Evolutionary conservation across 495 filamentous ascomycete species (phyloP).

Genomic region (Penicillium robsamsonii): DNA sequence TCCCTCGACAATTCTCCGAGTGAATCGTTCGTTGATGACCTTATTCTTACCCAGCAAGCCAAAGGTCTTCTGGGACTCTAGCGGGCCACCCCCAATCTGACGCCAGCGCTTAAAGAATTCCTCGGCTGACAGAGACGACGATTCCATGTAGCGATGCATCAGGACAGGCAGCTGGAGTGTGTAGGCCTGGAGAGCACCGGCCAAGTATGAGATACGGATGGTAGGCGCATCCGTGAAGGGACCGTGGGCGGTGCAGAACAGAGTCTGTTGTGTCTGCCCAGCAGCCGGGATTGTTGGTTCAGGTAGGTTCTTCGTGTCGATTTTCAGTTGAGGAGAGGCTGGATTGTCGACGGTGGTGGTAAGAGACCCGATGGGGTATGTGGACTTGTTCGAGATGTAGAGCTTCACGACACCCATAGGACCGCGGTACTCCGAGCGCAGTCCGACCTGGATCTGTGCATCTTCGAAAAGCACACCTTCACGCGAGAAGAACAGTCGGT

Average conservation of each 20-base stretch:
- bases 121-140: conserved; percentile 74
- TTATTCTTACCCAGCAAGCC: conserved; percentile 53
- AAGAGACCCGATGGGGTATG: conserved; percentile 78
- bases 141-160: conserved; percentile 94
- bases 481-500: conserved; percentile 69
- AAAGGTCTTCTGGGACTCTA: conserved; percentile 87
- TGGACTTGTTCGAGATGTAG: conserved; percentile 92
- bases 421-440: conserved; percentile 89
- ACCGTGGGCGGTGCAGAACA: conserved; percentile 84
- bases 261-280: conserved; percentile 84
- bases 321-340: conserved; percentile 65
- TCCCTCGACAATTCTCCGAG: conserved; percentile 65
- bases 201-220: conserved; percentile 89
- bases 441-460: conserved; percentile 85
- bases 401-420: conserved; percentile 93
- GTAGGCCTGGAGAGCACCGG: conserved; percentile 87
- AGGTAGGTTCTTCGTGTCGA: conserved; percentile 82
- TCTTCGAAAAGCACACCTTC: conserved; percentile 96
- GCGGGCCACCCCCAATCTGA: conserved; percentile 85
- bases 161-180: conserved; percentile 88
- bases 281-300: conserved; percentile 75
- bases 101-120: conserved; percentile 99
- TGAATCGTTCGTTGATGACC: conserved; percentile 53
- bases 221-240: conserved; percentile 85
- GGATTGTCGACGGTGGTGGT: conserved; percentile 90